Conservation (phyloP, 768 basidiomycete genomes). For the Trametopsis cervina region DNA sequence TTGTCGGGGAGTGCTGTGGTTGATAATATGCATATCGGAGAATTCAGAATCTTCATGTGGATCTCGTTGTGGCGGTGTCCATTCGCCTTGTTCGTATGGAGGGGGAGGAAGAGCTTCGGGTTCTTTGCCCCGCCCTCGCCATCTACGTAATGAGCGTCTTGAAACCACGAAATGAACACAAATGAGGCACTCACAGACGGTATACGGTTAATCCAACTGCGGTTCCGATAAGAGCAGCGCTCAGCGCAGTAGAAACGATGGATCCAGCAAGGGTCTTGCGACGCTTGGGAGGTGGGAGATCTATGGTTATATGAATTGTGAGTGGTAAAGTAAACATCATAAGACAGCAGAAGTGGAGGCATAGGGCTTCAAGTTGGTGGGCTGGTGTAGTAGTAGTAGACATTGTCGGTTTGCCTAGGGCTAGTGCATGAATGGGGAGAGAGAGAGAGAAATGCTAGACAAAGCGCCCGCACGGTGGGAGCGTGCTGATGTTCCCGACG, state of each 20-base stretch:
- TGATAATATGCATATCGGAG: conserved; percentile 20
- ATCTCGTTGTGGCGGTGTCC: conserved; percentile 29
- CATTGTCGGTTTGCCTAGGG: not conserved
- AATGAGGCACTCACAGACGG: conserved; percentile 55
- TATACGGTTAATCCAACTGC: conserved; percentile 86
- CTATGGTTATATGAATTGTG: conserved; percentile 39
- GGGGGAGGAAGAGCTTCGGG: conserved; percentile 42
- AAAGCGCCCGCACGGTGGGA: not conserved
- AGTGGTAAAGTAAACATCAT: conserved; percentile 19
- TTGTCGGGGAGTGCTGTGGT: conserved; percentile 29
- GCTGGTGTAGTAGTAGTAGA: not conserved
- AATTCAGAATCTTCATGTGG: conserved; percentile 3
- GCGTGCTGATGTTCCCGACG: not conserved
- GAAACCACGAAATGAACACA: not conserved
- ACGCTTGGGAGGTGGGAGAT: conserved; percentile 69
- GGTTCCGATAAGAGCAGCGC: conserved; percentile 78
- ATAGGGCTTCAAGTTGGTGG: not conserved
- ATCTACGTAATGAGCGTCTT: conserved; percentile 35
- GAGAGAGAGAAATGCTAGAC: not conserved
- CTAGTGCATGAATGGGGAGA: not conserved
- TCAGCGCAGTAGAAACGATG: conserved; percentile 78
- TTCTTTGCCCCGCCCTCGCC: conserved; percentile 71
- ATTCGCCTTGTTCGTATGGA: conserved; percentile 57
- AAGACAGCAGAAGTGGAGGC: conserved; percentile 8
- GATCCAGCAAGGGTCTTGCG: conserved; percentile 77